Conservation (phyloP, 2,329 filamentous ascomycete species). For the Fusarium camptoceras region DNA sequence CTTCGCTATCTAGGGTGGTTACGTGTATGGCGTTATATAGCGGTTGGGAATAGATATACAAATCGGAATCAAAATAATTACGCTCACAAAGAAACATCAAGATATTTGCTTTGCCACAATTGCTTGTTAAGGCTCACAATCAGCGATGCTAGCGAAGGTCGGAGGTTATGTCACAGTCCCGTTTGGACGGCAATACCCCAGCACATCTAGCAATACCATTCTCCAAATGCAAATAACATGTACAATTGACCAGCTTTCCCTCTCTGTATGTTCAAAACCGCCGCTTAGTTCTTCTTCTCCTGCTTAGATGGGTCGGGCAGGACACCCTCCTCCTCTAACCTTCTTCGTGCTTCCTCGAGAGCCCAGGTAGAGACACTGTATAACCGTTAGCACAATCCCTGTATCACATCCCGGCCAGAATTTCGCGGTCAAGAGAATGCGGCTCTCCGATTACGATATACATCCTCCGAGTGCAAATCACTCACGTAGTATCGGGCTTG, state of each 20-base stretch:
- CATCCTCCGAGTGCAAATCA: slow-evolving; percentile 49
- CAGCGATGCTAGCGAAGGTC: slow-evolving; percentile 12
- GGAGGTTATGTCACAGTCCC: slow-evolving; percentile 21
- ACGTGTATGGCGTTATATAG: slow-evolving; percentile 31
- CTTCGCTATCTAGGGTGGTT: slow-evolving; percentile 56
- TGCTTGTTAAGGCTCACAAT: slow-evolving; percentile 33
- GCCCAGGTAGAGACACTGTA: slow-evolving; percentile 98
- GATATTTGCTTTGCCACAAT: slow-evolving; percentile 29
- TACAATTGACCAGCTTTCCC: slow-evolving; percentile 34
- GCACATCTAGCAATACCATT: slow-evolving; percentile 48
- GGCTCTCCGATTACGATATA: neutral
- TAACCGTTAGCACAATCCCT: slow-evolving; percentile 43
- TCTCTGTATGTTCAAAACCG: slow-evolving; percentile 29
- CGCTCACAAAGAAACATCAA: slow-evolving; percentile 12
- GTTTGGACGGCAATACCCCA: slow-evolving; percentile 31
- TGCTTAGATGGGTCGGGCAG: slow-evolving; percentile 78
- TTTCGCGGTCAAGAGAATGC: neutral
- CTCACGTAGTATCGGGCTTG: slow-evolving; percentile 98
- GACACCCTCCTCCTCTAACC: slow-evolving; percentile 96
- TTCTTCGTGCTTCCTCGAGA: slow-evolving; percentile 92
- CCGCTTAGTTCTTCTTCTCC: slow-evolving; percentile 63
- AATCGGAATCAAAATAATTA: slow-evolving; percentile 32
- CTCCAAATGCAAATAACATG: slow-evolving; percentile 40
- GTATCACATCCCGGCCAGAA: slow-evolving; percentile 20
- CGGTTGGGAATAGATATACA: slow-evolving; percentile 33